phyloP scores from a whole-genome alignment of 2,329 filamentous ascomycete species.

The Metarhizium sp. region DNA sequence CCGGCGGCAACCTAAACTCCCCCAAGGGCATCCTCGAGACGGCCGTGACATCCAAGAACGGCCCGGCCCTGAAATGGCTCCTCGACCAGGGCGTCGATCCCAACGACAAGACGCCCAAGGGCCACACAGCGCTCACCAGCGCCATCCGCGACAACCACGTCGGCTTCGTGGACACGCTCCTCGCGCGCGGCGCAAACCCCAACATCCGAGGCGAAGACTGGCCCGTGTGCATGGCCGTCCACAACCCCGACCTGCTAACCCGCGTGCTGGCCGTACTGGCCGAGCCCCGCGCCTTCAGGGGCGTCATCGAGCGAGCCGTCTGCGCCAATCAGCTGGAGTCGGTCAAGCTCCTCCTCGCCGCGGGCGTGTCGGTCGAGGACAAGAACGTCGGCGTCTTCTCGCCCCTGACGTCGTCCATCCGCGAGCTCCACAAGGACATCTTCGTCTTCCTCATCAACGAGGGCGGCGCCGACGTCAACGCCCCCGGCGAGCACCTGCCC shows the following conservation, averaged over 20 bases:
- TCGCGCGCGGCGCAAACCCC: conserved; percentile 50
- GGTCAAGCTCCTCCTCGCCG: conserved; percentile 53
- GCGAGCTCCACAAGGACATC: conserved; percentile 52
- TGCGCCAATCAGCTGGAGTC: conserved; percentile 57
- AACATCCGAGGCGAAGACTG: conserved; percentile 57
- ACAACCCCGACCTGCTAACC: conserved; percentile 48
- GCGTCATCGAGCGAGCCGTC: conserved; percentile 59
- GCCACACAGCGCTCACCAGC: conserved; percentile 54
- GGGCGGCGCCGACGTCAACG: conserved; percentile 54
- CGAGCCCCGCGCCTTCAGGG: conserved; percentile 53
- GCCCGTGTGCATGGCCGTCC: conserved; percentile 61
- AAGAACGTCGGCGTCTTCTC: conserved; percentile 67
- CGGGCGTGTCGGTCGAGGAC: conserved; percentile 60
- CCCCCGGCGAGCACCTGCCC: conserved; percentile 60
- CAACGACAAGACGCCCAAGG: conserved; percentile 49
- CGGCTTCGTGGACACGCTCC: conserved; percentile 50
- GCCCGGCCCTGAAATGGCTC: conserved; percentile 50
- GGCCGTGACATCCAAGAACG: conserved; percentile 52
- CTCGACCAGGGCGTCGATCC: conserved; percentile 50
- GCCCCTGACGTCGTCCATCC: conserved; percentile 56
- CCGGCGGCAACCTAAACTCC: conserved; percentile 47
- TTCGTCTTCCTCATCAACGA: conserved; percentile 52
- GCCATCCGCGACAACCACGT: conserved; percentile 51
- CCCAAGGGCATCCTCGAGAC: conserved; percentile 59
- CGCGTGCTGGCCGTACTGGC: conserved; percentile 47